phyloP scores from a whole-genome alignment of 179 eudicot species.

The Silene vulgaris region DNA sequence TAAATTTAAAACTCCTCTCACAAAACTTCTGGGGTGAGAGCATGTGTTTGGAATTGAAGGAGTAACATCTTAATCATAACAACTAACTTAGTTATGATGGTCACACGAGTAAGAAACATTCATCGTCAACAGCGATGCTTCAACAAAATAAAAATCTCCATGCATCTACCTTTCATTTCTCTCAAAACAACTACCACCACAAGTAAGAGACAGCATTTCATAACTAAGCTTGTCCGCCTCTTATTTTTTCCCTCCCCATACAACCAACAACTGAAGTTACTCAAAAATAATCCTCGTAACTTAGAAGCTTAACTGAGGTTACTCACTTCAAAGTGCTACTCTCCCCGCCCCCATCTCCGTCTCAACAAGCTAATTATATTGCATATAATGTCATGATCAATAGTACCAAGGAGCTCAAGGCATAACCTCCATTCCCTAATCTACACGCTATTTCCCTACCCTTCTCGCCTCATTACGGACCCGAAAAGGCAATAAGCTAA shows the following conservation, averaged over 20 bases:
- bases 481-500: constrained; percentile 1
- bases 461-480: not conserved
- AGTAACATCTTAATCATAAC: not conserved
- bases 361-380: too few species aligned
- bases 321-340: not conserved
- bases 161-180: not conserved
- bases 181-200: not conserved
- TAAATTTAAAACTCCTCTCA: not conserved
- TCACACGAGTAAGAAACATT: not conserved
- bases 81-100: not conserved
- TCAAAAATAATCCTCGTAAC: not conserved
- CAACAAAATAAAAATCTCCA: not conserved
- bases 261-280: not conserved
- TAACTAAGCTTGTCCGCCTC: not conserved
- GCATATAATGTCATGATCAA: not conserved
- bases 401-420: not conserved
- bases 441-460: not conserved
- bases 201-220: not conserved
- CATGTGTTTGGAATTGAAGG: not conserved
- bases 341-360: too few species aligned
- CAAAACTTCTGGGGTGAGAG: not conserved
- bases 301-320: not conserved
- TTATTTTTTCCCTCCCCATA: not conserved
- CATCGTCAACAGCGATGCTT: not conserved
- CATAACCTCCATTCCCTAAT: not conserved